Conservation (phyloP, 1,284 basidiomycete species). For the Stygiomarasmius scandens region DNA sequence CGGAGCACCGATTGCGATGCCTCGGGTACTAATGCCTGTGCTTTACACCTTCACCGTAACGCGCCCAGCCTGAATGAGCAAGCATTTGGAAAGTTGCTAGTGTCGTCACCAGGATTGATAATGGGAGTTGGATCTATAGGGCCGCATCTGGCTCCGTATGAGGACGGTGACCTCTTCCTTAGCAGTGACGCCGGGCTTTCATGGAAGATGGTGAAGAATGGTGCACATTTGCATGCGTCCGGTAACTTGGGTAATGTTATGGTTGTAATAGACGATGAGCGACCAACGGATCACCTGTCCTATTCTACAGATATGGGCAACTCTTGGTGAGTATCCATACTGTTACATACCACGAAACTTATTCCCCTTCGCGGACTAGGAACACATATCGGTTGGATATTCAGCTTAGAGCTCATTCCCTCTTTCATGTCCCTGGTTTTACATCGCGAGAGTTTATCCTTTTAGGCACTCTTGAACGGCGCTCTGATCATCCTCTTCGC, state of each 20-base stretch:
- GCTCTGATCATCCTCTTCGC: constrained; percentile 66
- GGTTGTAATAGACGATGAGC: constrained; percentile 87
- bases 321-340: constrained; percentile 65
- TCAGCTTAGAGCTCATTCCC: constrained; percentile 69
- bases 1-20: constrained; percentile 65
- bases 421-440: constrained; percentile 88
- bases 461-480: constrained; percentile 76
- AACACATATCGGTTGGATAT: constrained; percentile 70
- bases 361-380: constrained; percentile 47
- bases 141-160: constrained; percentile 72
- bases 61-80: too few relatives aligned
- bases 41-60: constrained; percentile 93
- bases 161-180: constrained; percentile 92
- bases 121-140: constrained; percentile 96
- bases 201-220: constrained; percentile 80
- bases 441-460: constrained; percentile 95
- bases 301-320: constrained; percentile 89
- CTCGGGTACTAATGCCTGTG: constrained; percentile 62
- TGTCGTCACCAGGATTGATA: constrained; percentile 89
- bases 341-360: constrained; percentile 1
- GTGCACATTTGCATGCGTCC: constrained; percentile 95
- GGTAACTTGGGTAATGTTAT: constrained; percentile 89
- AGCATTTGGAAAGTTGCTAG: constrained; percentile 93
- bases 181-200: constrained; percentile 87
- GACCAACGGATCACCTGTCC: constrained; percentile 66